These are phyloP conservation scores for Cystobasidium ongulense DNA, from an alignment of 768 basidiomycete genomes.

Conservation along the genomic window DNA sequence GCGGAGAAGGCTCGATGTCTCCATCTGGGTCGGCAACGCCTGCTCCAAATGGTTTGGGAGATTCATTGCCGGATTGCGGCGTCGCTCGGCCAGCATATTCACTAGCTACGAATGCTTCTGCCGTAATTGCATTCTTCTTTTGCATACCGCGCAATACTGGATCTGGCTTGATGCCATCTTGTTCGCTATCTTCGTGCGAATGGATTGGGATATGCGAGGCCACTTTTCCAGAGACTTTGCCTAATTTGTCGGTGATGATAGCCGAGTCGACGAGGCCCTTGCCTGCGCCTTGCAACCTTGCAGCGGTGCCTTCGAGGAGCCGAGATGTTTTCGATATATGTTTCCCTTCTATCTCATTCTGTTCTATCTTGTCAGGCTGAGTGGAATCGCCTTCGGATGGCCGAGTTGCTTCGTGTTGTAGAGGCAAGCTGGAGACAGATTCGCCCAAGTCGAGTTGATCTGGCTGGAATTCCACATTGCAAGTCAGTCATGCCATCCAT, in stretches of 20 bases:
- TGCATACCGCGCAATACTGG: not conserved
- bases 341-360: not conserved
- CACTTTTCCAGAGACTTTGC: not conserved
- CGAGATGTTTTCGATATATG: not conserved
- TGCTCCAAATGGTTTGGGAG: constrained; percentile 8
- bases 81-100: constrained; percentile 2
- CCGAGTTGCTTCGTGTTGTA: not conserved
- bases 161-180: not conserved
- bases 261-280: not conserved
- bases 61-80: not conserved
- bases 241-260: not conserved
- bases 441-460: constrained; percentile 18
- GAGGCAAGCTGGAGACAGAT: constrained; percentile 7
- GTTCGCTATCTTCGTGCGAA: not conserved
- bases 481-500: constrained; percentile 33
- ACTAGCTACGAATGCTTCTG: constrained; percentile 17
- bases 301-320: not conserved
- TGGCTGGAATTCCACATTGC: not conserved
- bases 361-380: not conserved
- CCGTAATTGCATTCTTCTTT: constrained; percentile 19
- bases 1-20: not conserved
- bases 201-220: not conserved
- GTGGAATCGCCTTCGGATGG: not conserved
- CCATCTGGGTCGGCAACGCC: not conserved
- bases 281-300: not conserved